These are phyloP conservation scores for Arthroderma uncinatum DNA, from an alignment of 2,329 filamentous ascomycete species.

Conservation along the genomic window DNA sequence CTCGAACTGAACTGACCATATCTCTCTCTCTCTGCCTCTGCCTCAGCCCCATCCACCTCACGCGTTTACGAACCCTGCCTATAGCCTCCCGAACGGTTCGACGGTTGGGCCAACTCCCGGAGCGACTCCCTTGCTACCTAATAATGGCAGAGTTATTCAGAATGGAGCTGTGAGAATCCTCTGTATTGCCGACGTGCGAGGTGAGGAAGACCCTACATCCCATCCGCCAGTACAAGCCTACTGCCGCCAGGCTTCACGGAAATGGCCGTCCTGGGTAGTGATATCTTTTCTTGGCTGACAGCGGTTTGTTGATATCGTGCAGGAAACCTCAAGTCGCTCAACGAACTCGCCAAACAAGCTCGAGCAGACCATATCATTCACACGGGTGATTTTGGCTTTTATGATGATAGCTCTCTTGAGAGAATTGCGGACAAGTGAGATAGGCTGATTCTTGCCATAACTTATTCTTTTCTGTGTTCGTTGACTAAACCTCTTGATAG, in stretches of 20 bases:
- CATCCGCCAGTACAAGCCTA: too few species aligned
- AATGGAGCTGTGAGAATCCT: slow-evolving; percentile 37
- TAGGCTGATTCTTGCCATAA: slow-evolving; percentile 5
- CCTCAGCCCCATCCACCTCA: slow-evolving; percentile 34
- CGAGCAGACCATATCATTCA: slow-evolving; percentile 96
- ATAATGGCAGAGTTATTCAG: slow-evolving; percentile 41
- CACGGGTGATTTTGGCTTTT: slow-evolving; percentile 98
- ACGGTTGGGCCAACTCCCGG: slow-evolving; percentile 34
- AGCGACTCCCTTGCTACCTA: slow-evolving; percentile 39
- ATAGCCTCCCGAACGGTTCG: slow-evolving; percentile 39
- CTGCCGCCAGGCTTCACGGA: too few species aligned
- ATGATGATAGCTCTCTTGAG: slow-evolving; percentile 89
- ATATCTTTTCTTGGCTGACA: neutral
- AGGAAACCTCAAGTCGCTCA: slow-evolving; percentile 93
- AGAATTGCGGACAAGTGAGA: slow-evolving; percentile 95
- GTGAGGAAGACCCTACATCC: slow-evolving; percentile 22
- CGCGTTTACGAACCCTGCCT: slow-evolving; percentile 34
- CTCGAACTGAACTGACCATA: slow-evolving; percentile 17
- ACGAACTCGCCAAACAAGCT: slow-evolving; percentile 89
- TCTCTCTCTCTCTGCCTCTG: slow-evolving; percentile 5
- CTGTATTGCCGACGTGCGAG: slow-evolving; percentile 43
- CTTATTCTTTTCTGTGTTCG: neutral
- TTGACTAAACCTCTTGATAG: slow-evolving; percentile 36
- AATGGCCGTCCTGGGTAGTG: neutral
- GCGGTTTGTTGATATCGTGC: slow-evolving; percentile 1